Conservation (phyloP, 306 rosid species). For the Lathyrus tuberosus region DNA sequence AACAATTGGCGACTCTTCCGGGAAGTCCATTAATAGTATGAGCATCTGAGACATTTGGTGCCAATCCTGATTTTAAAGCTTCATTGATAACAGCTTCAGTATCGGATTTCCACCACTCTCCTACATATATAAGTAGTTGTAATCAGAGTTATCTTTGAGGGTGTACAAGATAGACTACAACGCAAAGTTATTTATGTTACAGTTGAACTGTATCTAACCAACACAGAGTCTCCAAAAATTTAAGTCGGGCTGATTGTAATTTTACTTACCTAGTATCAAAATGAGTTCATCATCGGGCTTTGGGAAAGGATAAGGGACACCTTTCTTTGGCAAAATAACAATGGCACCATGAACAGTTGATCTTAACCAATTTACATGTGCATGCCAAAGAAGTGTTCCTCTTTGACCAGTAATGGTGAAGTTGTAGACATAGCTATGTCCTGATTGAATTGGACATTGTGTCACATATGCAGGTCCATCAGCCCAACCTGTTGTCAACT, state of each 20-base stretch:
- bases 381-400: slow-evolving; percentile 94
- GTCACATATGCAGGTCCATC: slow-evolving; percentile 91
- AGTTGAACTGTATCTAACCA: no score
- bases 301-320: slow-evolving; percentile 89
- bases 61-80: slow-evolving; percentile 76
- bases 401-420: slow-evolving; percentile 89
- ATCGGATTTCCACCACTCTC: slow-evolving; percentile 98
- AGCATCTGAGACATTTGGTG: slow-evolving; percentile 92
- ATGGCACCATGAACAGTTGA: slow-evolving; percentile 84
- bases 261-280: slow-evolving; percentile 61
- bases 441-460: slow-evolving; percentile 81
- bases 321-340: slow-evolving; percentile 80
- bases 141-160: no score
- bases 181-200: no score
- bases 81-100: slow-evolving; percentile 82
- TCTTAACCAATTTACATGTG: slow-evolving; percentile 86
- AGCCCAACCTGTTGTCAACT: slow-evolving; percentile 83
- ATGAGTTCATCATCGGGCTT: slow-evolving; percentile 74
- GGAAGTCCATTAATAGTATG: slow-evolving; percentile 91
- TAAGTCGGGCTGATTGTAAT: no score
- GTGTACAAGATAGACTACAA: no score
- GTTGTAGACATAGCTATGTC: slow-evolving; percentile 70
- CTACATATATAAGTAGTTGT: slow-evolving; percentile 39
- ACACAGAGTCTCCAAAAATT: no score
- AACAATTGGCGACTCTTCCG: slow-evolving; percentile 61